A percentile compares a stretch with the other conserved stretches of the same genome.
These are phyloP conservation scores for Setaria italica DNA, from an alignment of 202 grass and related monocot genomes.

Conservation along the genomic window DNA sequence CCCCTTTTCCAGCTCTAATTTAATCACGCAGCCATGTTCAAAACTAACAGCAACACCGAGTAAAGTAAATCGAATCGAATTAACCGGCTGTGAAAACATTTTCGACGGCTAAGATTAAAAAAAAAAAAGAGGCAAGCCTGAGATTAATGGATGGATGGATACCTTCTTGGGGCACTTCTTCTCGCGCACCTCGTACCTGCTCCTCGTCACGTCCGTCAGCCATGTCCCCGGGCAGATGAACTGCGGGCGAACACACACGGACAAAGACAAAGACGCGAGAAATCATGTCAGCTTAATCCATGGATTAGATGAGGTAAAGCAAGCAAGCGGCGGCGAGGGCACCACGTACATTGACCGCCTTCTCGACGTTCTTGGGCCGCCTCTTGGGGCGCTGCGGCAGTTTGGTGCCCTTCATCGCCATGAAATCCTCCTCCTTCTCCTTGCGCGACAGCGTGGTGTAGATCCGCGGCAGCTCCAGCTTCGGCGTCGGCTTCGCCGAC, in stretches of 20 bases:
- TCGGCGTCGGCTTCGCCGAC: constrained; percentile 20
- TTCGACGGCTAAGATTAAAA: not conserved
- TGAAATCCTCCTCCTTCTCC: constrained; percentile 91
- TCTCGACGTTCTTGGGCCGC: constrained; percentile 72
- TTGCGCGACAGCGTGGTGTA: constrained; percentile 71
- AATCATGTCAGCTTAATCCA: constrained; percentile 17
- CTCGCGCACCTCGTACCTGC: constrained; percentile 76
- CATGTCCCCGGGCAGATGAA: constrained; percentile 63
- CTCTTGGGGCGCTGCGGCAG: constrained; percentile 77
- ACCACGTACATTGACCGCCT: constrained; percentile 55
- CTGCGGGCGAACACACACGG: constrained; percentile 26
- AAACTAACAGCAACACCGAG: no score
- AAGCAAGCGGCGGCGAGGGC: not conserved
- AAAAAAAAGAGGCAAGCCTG: not conserved
- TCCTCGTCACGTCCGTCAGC: constrained; percentile 71
- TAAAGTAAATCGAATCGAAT: not conserved
- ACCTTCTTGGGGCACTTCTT: constrained; percentile 88
- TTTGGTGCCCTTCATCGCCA: constrained; percentile 82
- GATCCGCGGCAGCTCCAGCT: constrained; percentile 78
- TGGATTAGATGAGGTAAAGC: not conserved
- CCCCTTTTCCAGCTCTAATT: not conserved
- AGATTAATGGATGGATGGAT: not conserved
- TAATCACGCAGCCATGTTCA: not conserved
- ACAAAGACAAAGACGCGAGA: not conserved
- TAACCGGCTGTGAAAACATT: not conserved